A percentile compares a stretch with the other conserved stretches of the same genome.
phyloP scores from a whole-genome alignment of 2,329 filamentous ascomycete genomes.

The Talaromyces atroroseus region DNA sequence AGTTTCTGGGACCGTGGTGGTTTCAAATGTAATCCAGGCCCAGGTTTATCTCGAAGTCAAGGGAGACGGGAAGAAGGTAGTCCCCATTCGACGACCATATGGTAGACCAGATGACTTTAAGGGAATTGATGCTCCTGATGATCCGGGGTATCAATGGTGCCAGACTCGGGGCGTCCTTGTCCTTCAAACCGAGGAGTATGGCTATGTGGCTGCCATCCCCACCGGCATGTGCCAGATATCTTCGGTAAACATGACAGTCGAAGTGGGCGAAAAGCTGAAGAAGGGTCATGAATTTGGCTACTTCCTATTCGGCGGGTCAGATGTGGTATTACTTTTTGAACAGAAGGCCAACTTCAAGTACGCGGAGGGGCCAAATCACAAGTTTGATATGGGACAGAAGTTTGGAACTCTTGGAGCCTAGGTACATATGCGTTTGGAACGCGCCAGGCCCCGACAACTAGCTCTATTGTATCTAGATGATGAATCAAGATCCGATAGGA shows the following conservation, averaged over 20 bases:
- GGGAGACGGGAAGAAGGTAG: background rate
- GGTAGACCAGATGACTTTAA: background rate
- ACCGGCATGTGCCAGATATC: slow-evolving; percentile 45
- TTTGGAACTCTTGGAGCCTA: too few relatives aligned
- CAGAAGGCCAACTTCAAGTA: slow-evolving; percentile 6
- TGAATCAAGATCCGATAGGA: too few relatives aligned
- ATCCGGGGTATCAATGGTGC: slow-evolving; percentile 37
- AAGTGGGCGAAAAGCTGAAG: slow-evolving; percentile 20
- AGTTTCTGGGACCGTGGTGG: slow-evolving; percentile 34
- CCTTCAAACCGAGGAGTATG: slow-evolving; percentile 32
- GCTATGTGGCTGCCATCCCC: slow-evolving; percentile 39
- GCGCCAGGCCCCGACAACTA: too few relatives aligned
- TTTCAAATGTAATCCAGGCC: slow-evolving; percentile 35
- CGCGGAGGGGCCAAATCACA: slow-evolving; percentile 3
- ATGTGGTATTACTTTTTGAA: slow-evolving; percentile 40
- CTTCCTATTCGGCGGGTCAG: slow-evolving; percentile 43
- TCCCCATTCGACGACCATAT: background rate
- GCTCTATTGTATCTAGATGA: too few relatives aligned
- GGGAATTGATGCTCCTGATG: slow-evolving; percentile 28
- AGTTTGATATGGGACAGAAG: slow-evolving; percentile 11
- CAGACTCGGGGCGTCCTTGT: slow-evolving; percentile 37
- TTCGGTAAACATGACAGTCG: slow-evolving; percentile 30
- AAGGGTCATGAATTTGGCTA: slow-evolving; percentile 42
- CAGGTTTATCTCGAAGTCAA: slow-evolving; percentile 35
- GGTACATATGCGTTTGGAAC: too few relatives aligned